Evolutionary conservation across 371 early-diverging fungal species (phyloP).

Genomic region (Basidiobolus meristosporus): DNA sequence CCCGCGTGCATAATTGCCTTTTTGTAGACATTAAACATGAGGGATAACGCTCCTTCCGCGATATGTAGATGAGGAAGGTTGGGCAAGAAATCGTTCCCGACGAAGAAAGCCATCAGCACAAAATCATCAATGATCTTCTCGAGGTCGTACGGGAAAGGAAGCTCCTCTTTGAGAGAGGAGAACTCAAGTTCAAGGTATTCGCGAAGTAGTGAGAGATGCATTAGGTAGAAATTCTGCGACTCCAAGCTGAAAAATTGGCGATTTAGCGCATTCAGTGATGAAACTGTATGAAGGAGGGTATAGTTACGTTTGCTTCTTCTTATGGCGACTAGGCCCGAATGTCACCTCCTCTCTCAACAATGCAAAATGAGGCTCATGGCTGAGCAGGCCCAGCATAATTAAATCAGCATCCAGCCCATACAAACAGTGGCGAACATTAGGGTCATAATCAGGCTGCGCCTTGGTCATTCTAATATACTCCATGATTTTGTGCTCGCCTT

Average conservation of each 20-base stretch:
- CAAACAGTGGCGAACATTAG: slow-evolving; percentile 84
- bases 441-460: slow-evolving; percentile 54
- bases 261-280: no score
- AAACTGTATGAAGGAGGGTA: no score
- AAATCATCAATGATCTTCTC: slow-evolving; percentile 96
- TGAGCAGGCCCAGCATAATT: slow-evolving; percentile 90
- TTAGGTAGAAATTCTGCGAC: slow-evolving; percentile 44
- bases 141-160: slow-evolving; percentile 55
- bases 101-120: slow-evolving; percentile 80
- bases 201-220: slow-evolving; percentile 75
- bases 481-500: slow-evolving; percentile 99
- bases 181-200: slow-evolving; percentile 89
- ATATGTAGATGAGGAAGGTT: slow-evolving; percentile 89
- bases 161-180: slow-evolving; percentile 14
- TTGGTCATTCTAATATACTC: slow-evolving; percentile 83
- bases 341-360: slow-evolving; percentile 93
- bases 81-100: slow-evolving; percentile 98
- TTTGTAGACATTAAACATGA: slow-evolving; percentile 74
- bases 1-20: slow-evolving; percentile 30
- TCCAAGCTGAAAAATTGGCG: no score
- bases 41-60: slow-evolving; percentile 77
- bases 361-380: slow-evolving; percentile 91
- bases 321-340: no score
- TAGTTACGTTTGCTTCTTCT: no score
- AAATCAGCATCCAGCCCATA: slow-evolving; percentile 99